A percentile compares a stretch with the other conserved stretches of the same genome.
phyloP scores from a whole-genome alignment of 306 rosid species.

The Lotus japonicus region DNA sequence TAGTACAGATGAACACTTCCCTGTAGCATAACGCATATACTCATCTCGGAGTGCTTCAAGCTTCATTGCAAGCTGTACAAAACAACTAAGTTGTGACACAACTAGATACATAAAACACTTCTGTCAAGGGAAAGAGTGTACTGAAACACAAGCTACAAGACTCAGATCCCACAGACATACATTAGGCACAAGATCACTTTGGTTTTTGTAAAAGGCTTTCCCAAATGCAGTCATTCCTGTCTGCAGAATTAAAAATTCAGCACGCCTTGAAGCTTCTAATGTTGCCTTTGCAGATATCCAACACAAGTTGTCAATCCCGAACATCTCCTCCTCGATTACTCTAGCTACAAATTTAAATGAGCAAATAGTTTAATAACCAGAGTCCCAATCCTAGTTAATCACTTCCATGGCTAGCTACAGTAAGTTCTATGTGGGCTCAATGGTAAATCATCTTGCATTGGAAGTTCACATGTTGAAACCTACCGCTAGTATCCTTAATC shows the following conservation, averaged over 20 bases:
- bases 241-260: slow-evolving; percentile 82
- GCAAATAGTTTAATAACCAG: slow-evolving; percentile 10
- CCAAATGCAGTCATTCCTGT: slow-evolving; percentile 99
- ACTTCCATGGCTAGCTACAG: background rate
- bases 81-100: slow-evolving; percentile 21
- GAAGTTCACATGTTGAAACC: slow-evolving; percentile 21
- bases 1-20: slow-evolving; percentile 63
- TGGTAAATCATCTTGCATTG: background rate
- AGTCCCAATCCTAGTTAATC: slow-evolving; percentile 6
- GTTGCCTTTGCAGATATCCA: slow-evolving; percentile 97
- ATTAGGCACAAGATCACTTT: slow-evolving; percentile 84
- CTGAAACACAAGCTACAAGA: slow-evolving; percentile 16
- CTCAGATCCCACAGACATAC: slow-evolving; percentile 41
- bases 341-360: slow-evolving; percentile 52
- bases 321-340: slow-evolving; percentile 94
- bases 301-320: slow-evolving; percentile 87
- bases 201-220: slow-evolving; percentile 79
- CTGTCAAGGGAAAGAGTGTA: background rate
- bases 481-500: slow-evolving; percentile 2
- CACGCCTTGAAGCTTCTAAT: slow-evolving; percentile 70
- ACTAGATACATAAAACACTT: slow-evolving; percentile 10
- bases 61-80: slow-evolving; percentile 80
- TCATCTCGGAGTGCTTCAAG: slow-evolving; percentile 92
- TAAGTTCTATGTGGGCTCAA: slow-evolving; percentile 2
- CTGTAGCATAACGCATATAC: slow-evolving; percentile 87